Conservation (phyloP, 352 stramenopile genomes). For the Plasmopara viticola region DNA sequence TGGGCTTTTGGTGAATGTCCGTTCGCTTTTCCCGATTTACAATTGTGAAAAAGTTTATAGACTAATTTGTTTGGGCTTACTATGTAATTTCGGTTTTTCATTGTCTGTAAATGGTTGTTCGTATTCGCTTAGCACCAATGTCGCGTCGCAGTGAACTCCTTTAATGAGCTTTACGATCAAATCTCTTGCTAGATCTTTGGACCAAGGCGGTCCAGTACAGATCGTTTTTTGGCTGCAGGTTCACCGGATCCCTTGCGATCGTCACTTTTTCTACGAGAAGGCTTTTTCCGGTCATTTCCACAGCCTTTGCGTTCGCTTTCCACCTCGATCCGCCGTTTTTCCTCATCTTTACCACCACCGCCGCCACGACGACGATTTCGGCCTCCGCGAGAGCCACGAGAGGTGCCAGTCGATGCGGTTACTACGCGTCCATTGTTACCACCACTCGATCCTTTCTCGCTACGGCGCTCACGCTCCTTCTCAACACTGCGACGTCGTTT, state of each 20-base stretch:
- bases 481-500: slow-evolving; percentile 26
- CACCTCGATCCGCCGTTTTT: slow-evolving; percentile 55
- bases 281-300: slow-evolving; percentile 27
- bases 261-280: slow-evolving; percentile 37
- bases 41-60: no score
- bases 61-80: no score
- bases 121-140: no score
- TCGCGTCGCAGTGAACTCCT: no score
- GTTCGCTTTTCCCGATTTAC: no score
- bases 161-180: no score
- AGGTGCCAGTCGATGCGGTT: slow-evolving; percentile 30
- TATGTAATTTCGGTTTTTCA: no score
- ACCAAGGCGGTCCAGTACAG: slow-evolving; percentile 73
- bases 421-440: slow-evolving; percentile 39
- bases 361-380: slow-evolving; percentile 27
- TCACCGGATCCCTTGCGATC: slow-evolving; percentile 51
- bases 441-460: slow-evolving; percentile 13
- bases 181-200: slow-evolving; percentile 37
- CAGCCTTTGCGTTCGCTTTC: slow-evolving; percentile 28
- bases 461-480: slow-evolving; percentile 18
- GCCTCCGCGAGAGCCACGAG: slow-evolving; percentile 25
- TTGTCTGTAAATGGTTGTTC: no score
- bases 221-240: slow-evolving; percentile 69
- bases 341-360: slow-evolving; percentile 20
- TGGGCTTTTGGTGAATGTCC: no score